phyloP scores from a whole-genome alignment of 257 asterid genomes.

The Salvia rosmarinus region DNA sequence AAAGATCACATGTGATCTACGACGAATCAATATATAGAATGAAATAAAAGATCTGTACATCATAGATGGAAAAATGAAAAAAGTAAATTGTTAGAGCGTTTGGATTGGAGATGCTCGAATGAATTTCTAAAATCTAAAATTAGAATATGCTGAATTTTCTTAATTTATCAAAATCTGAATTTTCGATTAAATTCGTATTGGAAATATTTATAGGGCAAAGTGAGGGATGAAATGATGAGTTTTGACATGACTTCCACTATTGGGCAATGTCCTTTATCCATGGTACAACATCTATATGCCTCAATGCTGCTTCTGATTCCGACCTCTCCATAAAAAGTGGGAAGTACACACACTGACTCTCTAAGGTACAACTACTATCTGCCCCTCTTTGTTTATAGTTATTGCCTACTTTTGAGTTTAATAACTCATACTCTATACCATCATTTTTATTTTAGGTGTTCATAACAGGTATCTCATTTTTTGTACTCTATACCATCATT shows the following conservation, averaged over 20 bases:
- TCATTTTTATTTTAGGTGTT: no score
- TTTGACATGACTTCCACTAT: constrained; percentile 20
- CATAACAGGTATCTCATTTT: no score
- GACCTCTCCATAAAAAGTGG: constrained; percentile 23
- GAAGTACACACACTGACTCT: background rate
- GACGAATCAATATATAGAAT: no score
- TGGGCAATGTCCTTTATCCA: constrained; percentile 29
- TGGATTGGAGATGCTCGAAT: no score
- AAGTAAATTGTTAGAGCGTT: no score
- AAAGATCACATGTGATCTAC: no score
- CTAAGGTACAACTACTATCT: background rate
- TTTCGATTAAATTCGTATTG: background rate
- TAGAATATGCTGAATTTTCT: background rate
- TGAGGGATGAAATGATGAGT: background rate
- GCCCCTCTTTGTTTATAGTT: background rate
- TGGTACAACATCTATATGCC: constrained; percentile 31
- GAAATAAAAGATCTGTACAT: no score
- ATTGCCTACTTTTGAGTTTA: background rate
- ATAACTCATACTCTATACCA: no score
- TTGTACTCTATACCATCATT: no score
- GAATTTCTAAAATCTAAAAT: no score
- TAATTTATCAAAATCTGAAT: background rate
- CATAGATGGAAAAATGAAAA: no score
- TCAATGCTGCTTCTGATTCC: constrained; percentile 18
- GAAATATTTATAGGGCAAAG: background rate